Conservation (phyloP, 1,139 yeast species). For the Kodamaea fungicola region DNA sequence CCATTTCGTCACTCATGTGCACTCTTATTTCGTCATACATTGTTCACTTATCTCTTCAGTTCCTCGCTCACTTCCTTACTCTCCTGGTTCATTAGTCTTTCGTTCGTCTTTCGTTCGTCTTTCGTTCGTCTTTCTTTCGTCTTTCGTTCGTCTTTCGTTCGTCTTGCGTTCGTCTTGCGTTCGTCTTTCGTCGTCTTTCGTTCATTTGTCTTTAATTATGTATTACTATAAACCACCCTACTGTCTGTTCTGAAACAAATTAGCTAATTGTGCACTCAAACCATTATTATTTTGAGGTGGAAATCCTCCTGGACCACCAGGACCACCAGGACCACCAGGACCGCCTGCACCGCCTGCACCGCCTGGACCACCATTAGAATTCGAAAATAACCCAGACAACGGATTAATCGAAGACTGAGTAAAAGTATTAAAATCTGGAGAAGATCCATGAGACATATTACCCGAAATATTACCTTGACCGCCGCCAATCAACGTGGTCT, state of each 20-base stretch:
- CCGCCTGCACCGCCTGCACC: slow-evolving; percentile 14
- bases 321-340: slow-evolving; percentile 9
- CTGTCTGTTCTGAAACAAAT: slow-evolving; percentile 24
- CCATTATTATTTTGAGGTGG: slow-evolving; percentile 7
- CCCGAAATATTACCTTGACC: slow-evolving; percentile 5
- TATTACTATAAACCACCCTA: slow-evolving; percentile 5
- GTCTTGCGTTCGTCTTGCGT: too few species aligned
- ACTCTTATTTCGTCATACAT: too few species aligned
- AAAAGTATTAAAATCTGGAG: slow-evolving; percentile 34
- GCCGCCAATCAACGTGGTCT: slow-evolving; percentile 27
- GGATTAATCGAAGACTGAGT: slow-evolving; percentile 45
- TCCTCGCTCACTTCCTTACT: too few species aligned
- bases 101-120: too few species aligned
- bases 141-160: too few species aligned
- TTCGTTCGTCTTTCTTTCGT: too few species aligned
- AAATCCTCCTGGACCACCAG: slow-evolving; percentile 9
- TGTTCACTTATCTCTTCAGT: too few species aligned
- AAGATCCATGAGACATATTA: slow-evolving; percentile 26
- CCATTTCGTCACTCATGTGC: too few species aligned
- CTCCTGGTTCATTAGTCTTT: too few species aligned
- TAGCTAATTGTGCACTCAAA: slow-evolving; percentile 36
- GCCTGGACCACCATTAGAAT: slow-evolving; percentile 16
- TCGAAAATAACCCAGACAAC: slow-evolving; percentile 47
- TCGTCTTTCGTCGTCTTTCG: too few species aligned
- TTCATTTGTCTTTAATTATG: too few species aligned